phyloP scores from a whole-genome alignment of 140 eudicot species.

The Anethum foeniculum region DNA sequence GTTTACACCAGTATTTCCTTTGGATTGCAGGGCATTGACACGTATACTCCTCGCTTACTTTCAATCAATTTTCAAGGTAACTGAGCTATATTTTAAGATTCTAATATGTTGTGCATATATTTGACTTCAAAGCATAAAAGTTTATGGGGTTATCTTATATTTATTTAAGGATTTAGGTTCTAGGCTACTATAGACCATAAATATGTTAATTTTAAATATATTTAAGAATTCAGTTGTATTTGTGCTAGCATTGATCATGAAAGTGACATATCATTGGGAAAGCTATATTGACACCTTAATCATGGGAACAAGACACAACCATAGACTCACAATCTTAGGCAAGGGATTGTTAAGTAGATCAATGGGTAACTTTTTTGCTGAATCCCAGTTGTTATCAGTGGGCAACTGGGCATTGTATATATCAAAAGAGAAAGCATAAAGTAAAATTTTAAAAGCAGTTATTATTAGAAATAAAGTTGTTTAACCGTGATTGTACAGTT shows the following conservation, averaged over 20 bases:
- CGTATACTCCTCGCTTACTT: constrained; percentile 90
- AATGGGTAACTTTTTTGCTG: neutral
- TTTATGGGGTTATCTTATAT: neutral
- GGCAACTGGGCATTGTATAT: neutral
- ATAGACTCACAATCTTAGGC: neutral
- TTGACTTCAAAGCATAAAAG: neutral
- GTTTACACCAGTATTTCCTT: neutral
- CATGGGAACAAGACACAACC: neutral
- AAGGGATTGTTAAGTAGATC: neutral
- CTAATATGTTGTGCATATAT: neutral
- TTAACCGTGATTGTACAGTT: neutral
- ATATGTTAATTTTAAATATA: neutral
- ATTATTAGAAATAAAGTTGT: neutral
- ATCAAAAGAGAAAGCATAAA: neutral
- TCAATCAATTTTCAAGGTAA: constrained; percentile 75
- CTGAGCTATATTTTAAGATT: neutral
- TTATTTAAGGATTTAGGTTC: neutral
- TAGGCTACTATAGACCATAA: neutral
- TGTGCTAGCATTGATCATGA: neutral
- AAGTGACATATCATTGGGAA: neutral
- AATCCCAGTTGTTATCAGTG: neutral
- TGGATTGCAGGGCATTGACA: constrained; percentile 58
- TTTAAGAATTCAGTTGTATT: neutral
- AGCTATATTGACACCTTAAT: neutral
- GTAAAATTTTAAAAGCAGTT: neutral